Evolutionary conservation across 169 alveolate species (phyloP), one percentile per base, ranked within the genome.

Genomic region (Eimeria necatrix): DNA sequence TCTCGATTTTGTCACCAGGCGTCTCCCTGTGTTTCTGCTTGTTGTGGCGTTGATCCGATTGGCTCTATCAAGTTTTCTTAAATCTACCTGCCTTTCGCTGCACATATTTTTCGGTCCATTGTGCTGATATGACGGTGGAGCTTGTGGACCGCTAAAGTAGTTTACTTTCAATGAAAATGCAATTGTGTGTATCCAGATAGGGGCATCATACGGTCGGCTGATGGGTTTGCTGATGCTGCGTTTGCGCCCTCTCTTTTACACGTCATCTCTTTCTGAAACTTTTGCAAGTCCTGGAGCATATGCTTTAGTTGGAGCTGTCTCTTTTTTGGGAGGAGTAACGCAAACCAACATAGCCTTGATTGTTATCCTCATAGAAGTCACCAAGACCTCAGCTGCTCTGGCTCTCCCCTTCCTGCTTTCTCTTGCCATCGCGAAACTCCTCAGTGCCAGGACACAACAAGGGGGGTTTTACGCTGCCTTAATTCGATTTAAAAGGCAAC

Each of bases 271-370:
- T 52, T 18, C 80, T 14, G 49, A 46, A 16, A 91, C 60, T 5
- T 22, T 26, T 24, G 61, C 92, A 18, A 59, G 86, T 2, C 96
- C 96, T 56, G 95, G 95, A 10, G 73, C 73, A 52, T 95, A 95
- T 78, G 95, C 95, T 4, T 52, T 95, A n/a, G 93, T 91, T 8
- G 96, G 96, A 3, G 95, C 96, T 24, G 95, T 83, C 73, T 93
- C 96, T 14, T 68, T 95, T 20, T 92, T 95, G 3, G 93, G 96
- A 32, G 96, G 95, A 4, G 90, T 95, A 24, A 87, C 95, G 20
- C 94, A 95, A 26, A 95, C 93, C 51, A 95, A 94, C 64, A 49
- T 95, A 5, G 85, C 96, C 2, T 74, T 95, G 64, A 94, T 89
- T 5, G 94, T 95, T 6, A 73, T 95, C 3, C 14, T 91, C 70